Evolutionary conservation across 2,329 filamentous ascomycete genomes (phyloP).

Genomic region (Akanthomyces uredinophilus): DNA sequence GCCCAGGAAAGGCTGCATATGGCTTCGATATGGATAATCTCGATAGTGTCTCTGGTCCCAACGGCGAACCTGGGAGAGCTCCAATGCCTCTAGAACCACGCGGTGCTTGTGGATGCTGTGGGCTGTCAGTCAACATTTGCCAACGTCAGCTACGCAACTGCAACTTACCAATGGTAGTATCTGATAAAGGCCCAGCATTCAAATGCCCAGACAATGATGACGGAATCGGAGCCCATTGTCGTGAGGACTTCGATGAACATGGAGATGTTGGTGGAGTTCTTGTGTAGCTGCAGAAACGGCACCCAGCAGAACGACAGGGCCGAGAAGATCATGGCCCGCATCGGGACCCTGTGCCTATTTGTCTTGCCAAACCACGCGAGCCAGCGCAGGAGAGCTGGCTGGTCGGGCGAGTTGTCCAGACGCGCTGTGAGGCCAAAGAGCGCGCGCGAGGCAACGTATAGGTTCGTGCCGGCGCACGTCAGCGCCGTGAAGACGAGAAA

Average conservation of each 20-base stretch:
- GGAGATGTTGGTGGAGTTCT: conserved; percentile 5
- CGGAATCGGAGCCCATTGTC: conserved; percentile 32
- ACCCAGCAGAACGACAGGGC: conserved; percentile 36
- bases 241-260: conserved; percentile 36
- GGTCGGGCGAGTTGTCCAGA: conserved; percentile 23
- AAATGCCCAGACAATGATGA: conserved; percentile 36
- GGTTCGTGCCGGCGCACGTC: conserved; percentile 29
- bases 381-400: conserved; percentile 21
- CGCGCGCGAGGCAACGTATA: conserved; percentile 31
- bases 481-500: conserved; percentile 30
- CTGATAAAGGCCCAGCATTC: conserved; percentile 36
- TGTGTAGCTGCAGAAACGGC: conserved; percentile 33
- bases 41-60: conserved; percentile 18
- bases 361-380: conserved; percentile 30
- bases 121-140: background rate
- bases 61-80: conserved; percentile 23
- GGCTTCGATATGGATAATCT: conserved; percentile 35
- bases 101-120: conserved; percentile 23
- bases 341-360: conserved; percentile 29
- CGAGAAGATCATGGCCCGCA: conserved; percentile 34
- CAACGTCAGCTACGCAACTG: background rate
- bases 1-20: conserved; percentile 33
- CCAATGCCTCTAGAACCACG: conserved; percentile 19
- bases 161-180: conserved; percentile 31
- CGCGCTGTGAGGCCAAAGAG: conserved; percentile 28